Evolutionary conservation across 192 early-diverging fungal species (phyloP), one percentile per base, ranked within the genome.

Genomic region (Mortierella antarctica): DNA sequence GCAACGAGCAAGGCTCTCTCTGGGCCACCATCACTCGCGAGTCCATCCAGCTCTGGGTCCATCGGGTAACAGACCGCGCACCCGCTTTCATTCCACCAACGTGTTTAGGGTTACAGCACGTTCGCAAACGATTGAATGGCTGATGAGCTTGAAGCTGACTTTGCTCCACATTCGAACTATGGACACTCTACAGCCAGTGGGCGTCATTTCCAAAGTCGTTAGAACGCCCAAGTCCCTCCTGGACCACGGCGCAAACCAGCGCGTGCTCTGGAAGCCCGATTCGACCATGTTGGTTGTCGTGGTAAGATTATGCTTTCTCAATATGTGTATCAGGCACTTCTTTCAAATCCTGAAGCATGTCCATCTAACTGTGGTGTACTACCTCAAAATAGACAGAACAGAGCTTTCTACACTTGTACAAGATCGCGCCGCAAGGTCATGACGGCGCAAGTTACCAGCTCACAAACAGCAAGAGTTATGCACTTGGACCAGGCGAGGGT

Each of bases 251-350:
- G 87, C 89, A 47, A 95, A 95, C 82, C 53, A 74, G 18, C 84
- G 87, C 42, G 75, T 93, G 8, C 77, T 94, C 57, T 95, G 93
- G 93, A 93, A 91, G 49, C 92, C 90, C 11, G 92, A 94, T 63
- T 86, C 84, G 21, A 83, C 83, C 23, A 61, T 84, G 54, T 63
- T 95, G 42, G 89, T 92, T 21, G 88, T 94, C 45, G 78, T 92
- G 60, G 93, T 94, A 86, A 66, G 75, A 56, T 9, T 20, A 14
- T 56, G 54, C 54, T 2, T 56, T 7, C 9, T 56, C 54, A 6
- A 9, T 56, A 9, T n/a, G 1, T 40, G 41, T 56, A 9, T 9
- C 18, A 39, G 11, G 31, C 5, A 39, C 31, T 31, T 31, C 31
- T 31, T 3, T 31, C 31, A 31, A 31, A 31, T 31, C 31, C 31